phyloP scores from a whole-genome alignment of 306 rosid species.

The Cucumis hystrix region DNA sequence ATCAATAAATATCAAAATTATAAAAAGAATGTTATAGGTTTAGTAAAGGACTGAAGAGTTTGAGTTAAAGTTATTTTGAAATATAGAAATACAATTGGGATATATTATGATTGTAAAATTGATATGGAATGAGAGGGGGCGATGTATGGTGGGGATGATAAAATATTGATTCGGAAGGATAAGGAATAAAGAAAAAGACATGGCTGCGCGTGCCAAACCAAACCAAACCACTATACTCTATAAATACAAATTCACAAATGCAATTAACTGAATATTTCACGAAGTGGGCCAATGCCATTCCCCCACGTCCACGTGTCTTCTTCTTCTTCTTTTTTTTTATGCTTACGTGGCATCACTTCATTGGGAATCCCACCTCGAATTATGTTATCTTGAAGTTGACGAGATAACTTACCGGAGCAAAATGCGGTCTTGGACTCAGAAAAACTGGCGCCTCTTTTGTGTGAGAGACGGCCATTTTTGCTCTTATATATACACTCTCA shows the following conservation, averaged over 20 bases:
- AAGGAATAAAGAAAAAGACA: slow-evolving; percentile 5
- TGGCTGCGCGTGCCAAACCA: background rate
- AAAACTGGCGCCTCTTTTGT: background rate
- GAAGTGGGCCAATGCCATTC: background rate
- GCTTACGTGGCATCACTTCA: background rate
- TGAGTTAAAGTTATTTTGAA: too few relatives aligned
- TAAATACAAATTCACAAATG: background rate
- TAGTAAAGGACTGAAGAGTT: too few relatives aligned
- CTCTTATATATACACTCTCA: slow-evolving; percentile 21
- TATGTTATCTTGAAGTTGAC: slow-evolving; percentile 24
- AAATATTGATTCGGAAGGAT: background rate
- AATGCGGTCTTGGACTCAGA: slow-evolving; percentile 7
- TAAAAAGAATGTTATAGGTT: too few relatives aligned
- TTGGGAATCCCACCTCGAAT: slow-evolving; percentile 10
- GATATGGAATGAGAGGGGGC: background rate
- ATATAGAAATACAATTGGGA: too few relatives aligned
- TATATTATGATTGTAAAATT: too few relatives aligned
- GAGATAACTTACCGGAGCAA: slow-evolving; percentile 7
- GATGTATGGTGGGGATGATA: background rate
- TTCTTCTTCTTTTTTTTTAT: too few relatives aligned
- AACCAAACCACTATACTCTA: background rate
- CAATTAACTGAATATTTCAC: background rate
- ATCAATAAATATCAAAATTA: too few relatives aligned
- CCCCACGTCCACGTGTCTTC: background rate
- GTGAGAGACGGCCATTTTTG: background rate